Conservation (phyloP, 176 grass and related monocot genomes). For the Juncus inflexus region DNA sequence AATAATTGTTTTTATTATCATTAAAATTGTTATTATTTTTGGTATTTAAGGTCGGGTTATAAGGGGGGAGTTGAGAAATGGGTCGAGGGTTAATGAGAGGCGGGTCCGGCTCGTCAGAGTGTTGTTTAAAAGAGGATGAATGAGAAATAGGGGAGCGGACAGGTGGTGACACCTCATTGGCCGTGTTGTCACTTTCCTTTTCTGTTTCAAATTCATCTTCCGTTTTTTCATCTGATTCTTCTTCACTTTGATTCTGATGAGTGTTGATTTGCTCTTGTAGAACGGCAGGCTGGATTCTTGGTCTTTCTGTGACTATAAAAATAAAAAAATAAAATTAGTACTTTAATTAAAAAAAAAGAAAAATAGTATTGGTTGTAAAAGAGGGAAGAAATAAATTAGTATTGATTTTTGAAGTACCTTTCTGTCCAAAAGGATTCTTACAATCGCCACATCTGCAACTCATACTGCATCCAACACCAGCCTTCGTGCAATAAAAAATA, state of each 20-base stretch:
- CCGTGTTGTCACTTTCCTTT: slow-evolving; percentile 13
- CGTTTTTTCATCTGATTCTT: slow-evolving; percentile 22
- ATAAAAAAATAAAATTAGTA: too few species aligned
- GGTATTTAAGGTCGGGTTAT: slow-evolving; percentile 27
- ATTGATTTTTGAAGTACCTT: slow-evolving; percentile 2
- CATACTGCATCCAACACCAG: slow-evolving; percentile 23
- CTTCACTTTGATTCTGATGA: slow-evolving; percentile 10
- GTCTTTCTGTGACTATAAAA: slow-evolving; percentile 11
- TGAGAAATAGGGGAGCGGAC: slow-evolving; percentile 60
- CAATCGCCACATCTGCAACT: slow-evolving; percentile 31
- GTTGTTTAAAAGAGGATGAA: slow-evolving; percentile 63
- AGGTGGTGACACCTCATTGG: slow-evolving; percentile 23
- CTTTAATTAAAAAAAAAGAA: too few species aligned
- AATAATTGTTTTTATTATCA: slow-evolving; percentile 26
- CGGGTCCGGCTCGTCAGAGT: slow-evolving; percentile 37
- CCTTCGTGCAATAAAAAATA: slow-evolving; percentile 18
- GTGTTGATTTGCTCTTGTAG: slow-evolving; percentile 15
- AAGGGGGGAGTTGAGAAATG: slow-evolving; percentile 32
- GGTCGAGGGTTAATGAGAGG: slow-evolving; percentile 39
- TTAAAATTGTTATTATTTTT: slow-evolving; percentile 37
- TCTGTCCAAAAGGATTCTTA: slow-evolving; percentile 30
- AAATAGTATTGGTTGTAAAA: too few species aligned
- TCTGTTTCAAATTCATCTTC: slow-evolving; percentile 24
- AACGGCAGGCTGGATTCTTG: neutral
- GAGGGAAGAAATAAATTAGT: too few species aligned